phyloP scores from a whole-genome alignment of 805 yeast species.

The Millerozyma acaciae region DNA sequence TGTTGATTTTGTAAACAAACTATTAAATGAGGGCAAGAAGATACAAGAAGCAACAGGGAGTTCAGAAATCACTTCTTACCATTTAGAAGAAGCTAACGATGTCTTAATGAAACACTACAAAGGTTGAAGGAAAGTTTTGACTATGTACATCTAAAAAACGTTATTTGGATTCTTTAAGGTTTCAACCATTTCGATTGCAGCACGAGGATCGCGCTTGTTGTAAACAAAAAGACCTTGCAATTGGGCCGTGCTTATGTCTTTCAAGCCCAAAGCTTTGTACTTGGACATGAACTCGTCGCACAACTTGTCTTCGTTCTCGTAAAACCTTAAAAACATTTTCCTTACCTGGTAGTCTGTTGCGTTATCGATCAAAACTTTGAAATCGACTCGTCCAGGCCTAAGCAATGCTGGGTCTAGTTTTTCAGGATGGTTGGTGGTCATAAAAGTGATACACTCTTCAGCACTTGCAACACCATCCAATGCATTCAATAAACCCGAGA shows the following conservation, averaged over 20 bases:
- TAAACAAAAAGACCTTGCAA: constrained; percentile 93
- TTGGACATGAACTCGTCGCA: constrained; percentile 51
- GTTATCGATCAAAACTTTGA: constrained; percentile 74
- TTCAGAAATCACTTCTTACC: constrained; percentile 31
- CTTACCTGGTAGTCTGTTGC: constrained; percentile 81
- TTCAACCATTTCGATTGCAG: constrained; percentile 65
- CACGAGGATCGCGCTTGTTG: constrained; percentile 76
- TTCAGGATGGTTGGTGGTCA: constrained; percentile 98
- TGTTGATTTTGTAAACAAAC: constrained; percentile 40
- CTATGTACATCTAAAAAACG: constrained; percentile 10
- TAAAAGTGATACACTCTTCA: constrained; percentile 92
- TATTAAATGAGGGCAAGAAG: constrained; percentile 37
- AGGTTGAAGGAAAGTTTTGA: constrained; percentile 19
- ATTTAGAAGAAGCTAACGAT: constrained; percentile 34
- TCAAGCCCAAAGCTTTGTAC: constrained; percentile 43
- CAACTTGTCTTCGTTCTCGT: constrained; percentile 53
- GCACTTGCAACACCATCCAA: constrained; percentile 97
- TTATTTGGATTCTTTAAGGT: constrained; percentile 33
- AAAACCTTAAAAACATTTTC: constrained; percentile 85
- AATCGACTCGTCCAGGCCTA: constrained; percentile 93
- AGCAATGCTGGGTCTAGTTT: constrained; percentile 86
- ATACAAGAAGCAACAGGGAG: constrained; percentile 39
- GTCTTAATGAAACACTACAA: constrained; percentile 30
- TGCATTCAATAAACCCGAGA: constrained; percentile 90
- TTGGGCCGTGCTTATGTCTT: constrained; percentile 80